A percentile compares a stretch with the other conserved stretches of the same genome.
Evolutionary conservation across 139 green algal genomes (phyloP).

Genomic region (Haematococcus sp.): DNA sequence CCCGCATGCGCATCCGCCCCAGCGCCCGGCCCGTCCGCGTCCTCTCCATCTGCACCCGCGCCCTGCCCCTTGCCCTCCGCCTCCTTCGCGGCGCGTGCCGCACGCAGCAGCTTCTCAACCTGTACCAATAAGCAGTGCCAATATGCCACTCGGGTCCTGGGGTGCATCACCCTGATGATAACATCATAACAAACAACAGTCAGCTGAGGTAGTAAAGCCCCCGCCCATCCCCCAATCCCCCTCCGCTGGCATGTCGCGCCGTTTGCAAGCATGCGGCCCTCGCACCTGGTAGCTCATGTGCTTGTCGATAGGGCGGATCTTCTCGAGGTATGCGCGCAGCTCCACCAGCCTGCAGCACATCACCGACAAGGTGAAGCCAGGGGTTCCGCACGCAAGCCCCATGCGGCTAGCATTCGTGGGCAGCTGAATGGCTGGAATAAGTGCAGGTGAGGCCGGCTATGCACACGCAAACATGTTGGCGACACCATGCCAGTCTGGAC

Average conservation of each 20-base stretch:
- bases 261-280: no score
- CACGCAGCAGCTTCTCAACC: constrained; percentile 85
- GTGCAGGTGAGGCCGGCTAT: neutral
- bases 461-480: neutral
- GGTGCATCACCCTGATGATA: no score
- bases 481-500: neutral
- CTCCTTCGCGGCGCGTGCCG: constrained; percentile 35
- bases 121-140: no score
- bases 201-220: no score
- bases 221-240: no score
- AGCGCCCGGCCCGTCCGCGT: constrained; percentile 14
- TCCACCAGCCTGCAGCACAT: constrained; percentile 40
- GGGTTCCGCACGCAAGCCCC: neutral
- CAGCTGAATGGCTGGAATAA: no score
- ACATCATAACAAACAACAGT: no score
- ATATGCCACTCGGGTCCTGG: no score
- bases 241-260: no score
- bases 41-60: neutral
- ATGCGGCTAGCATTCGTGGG: neutral
- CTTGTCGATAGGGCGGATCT: constrained; percentile 93
- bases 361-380: no score
- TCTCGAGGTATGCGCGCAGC: constrained; percentile 76
- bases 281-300: constrained; percentile 91
- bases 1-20: no score
- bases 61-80: constrained; percentile 8